Conservation (phyloP, 306 rosid genomes). For the Glycine latifolia region DNA sequence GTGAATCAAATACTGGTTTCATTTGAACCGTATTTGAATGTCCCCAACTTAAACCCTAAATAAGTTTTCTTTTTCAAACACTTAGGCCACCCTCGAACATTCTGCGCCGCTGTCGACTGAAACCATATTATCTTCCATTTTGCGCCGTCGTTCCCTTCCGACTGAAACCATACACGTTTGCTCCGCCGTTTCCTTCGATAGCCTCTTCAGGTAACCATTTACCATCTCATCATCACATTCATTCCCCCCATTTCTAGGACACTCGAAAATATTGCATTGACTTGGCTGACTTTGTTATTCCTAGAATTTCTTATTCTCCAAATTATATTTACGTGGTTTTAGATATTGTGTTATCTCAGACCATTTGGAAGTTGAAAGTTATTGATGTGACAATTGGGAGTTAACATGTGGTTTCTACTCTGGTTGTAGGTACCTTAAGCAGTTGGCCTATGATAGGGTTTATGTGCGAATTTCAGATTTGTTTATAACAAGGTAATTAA, state of each 20-base stretch:
- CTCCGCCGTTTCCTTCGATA: slow-evolving; percentile 84
- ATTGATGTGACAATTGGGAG: not conserved
- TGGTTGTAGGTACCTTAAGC: slow-evolving; percentile 71
- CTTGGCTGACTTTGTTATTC: not conserved
- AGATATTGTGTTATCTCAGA: not conserved
- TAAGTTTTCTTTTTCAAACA: too few relatives aligned
- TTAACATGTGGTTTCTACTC: not conserved
- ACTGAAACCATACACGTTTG: slow-evolving; percentile 63
- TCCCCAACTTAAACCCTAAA: too few relatives aligned
- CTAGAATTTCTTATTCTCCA: not conserved
- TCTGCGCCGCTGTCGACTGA: too few relatives aligned
- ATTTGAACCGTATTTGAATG: too few relatives aligned
- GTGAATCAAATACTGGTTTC: too few relatives aligned
- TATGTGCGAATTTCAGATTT: slow-evolving; percentile 93
- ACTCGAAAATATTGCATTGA: too few relatives aligned
- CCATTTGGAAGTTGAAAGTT: not conserved
- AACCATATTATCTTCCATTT: too few relatives aligned
- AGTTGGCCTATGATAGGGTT: slow-evolving; percentile 77
- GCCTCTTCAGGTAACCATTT: slow-evolving; percentile 61
- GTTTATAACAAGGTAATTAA: slow-evolving; percentile 92
- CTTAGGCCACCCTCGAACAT: too few relatives aligned
- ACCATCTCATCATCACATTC: too few relatives aligned
- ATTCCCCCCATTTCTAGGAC: too few relatives aligned
- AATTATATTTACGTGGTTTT: not conserved
- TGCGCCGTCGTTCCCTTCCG: too few relatives aligned